Percentiles rank a stretch among this genome's conserved stretches.
Evolutionary conservation across 148 eudicot species (phyloP).

Genomic region (Selenicereus undatus): DNA sequence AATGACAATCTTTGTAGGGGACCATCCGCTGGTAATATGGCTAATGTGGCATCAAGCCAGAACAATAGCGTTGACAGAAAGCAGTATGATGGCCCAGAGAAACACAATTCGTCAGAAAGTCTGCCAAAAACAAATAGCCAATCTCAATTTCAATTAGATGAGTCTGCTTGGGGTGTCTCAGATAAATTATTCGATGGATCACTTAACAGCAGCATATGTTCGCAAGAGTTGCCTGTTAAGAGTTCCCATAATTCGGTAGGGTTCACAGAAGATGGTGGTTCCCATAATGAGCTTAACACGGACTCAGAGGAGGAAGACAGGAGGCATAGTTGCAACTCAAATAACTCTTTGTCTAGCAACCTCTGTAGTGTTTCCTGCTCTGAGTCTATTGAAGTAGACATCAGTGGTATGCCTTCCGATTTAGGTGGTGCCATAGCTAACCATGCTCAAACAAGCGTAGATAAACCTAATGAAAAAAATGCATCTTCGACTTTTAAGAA

Average conservation of each 20-base stretch:
- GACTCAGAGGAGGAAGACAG: slow-evolving; percentile 13
- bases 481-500: slow-evolving; percentile 14
- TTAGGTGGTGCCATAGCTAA: neutral
- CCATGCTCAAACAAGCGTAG: neutral
- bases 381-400: slow-evolving; percentile 13
- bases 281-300: slow-evolving; percentile 7
- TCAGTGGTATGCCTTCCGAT: slow-evolving; percentile 2
- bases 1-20: slow-evolving; percentile 39
- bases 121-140: slow-evolving; percentile 10
- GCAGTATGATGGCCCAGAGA: slow-evolving; percentile 14
- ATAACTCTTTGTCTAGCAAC: slow-evolving; percentile 6
- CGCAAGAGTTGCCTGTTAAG: too few relatives aligned
- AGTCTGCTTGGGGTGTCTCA: slow-evolving; percentile 12
- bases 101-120: slow-evolving; percentile 13
- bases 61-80: slow-evolving; percentile 12
- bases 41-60: slow-evolving; percentile 24
- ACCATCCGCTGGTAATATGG: slow-evolving; percentile 29
- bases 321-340: slow-evolving; percentile 6
- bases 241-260: neutral
- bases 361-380: slow-evolving; percentile 2
- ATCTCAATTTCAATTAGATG: slow-evolving; percentile 15
- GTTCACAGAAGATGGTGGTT: neutral
- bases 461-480: slow-evolving; percentile 10
- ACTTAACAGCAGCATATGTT: too few relatives aligned
- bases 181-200: neutral